Percentiles rank a stretch among this genome's conserved stretches.
Evolutionary conservation across 2,329 filamentous ascomycete genomes (phyloP).

Genomic region (Stachybotrys echinatus): DNA sequence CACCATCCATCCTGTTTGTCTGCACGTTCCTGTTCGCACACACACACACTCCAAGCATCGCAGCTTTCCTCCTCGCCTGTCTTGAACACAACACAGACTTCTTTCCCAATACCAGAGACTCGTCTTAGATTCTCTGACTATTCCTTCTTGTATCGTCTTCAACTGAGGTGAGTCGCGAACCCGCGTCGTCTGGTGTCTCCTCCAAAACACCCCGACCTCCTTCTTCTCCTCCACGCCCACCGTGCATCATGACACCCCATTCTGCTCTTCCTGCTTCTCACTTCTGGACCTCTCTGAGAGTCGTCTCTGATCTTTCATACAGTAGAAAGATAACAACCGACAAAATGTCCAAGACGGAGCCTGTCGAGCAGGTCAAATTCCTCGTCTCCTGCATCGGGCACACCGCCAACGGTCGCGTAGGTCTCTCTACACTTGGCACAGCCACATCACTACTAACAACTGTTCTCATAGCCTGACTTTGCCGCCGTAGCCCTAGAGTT

Average conservation of each 20-base stretch:
- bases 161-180: no score
- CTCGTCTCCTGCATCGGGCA: constrained; percentile 61
- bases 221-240: no score
- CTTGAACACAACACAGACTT: not conserved
- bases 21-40: not conserved
- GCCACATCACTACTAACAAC: not conserved
- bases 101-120: not conserved
- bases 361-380: constrained; percentile 57
- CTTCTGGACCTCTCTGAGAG: no score
- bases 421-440: constrained; percentile 8
- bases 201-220: no score
- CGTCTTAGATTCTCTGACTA: no score
- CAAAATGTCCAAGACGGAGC: constrained; percentile 46
- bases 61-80: not conserved
- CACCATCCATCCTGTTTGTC: not conserved
- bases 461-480: constrained; percentile 62
- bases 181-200: no score
- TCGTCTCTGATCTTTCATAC: no score
- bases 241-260: no score
- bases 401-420: constrained; percentile 55
- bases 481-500: constrained; percentile 58
- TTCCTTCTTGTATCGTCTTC: no score
- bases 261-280: no score
- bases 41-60: not conserved
- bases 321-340: no score